Evolutionary conservation across 352 stramenopile species (phyloP).

Genomic region (Phytophthora pinifolia): DNA sequence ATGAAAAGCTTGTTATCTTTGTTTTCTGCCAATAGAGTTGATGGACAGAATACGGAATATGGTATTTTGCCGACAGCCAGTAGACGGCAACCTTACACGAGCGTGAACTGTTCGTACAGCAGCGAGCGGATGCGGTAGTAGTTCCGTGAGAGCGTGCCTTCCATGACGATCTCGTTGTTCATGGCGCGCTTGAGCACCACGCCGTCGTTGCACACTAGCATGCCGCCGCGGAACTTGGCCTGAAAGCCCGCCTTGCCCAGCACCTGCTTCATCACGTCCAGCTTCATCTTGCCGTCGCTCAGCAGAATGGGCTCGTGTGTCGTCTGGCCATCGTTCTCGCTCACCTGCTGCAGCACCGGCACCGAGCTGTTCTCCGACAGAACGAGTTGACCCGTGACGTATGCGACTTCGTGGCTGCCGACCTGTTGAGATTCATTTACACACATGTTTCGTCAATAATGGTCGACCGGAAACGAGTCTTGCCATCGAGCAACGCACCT

Average conservation of each 20-base stretch:
- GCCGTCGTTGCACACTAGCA: conserved; percentile 89
- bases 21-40: too few species aligned
- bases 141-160: conserved; percentile 80
- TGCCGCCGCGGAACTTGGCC: conserved; percentile 87
- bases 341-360: conserved; percentile 62
- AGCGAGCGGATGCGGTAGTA: conserved; percentile 88
- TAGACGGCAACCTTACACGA: conserved; percentile 46
- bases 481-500: conserved; percentile 37
- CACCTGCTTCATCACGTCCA: conserved; percentile 90
- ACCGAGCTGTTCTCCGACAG: conserved; percentile 71
- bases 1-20: too few species aligned
- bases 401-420: conserved; percentile 83
- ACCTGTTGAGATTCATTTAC: conserved; percentile 37
- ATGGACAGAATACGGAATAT: too few species aligned
- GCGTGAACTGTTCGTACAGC: conserved; percentile 87
- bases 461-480: too few species aligned
- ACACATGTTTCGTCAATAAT: background rate
- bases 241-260: conserved; percentile 86
- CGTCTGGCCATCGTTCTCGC: conserved; percentile 35
- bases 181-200: conserved; percentile 84
- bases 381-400: conserved; percentile 75
- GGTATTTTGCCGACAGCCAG: conserved; percentile 9
- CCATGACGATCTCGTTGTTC: conserved; percentile 89
- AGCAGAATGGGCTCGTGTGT: conserved; percentile 82
- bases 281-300: conserved; percentile 89